phyloP scores from a whole-genome alignment of 176 grass and related monocot genomes.

The Elymus sibiricus region DNA sequence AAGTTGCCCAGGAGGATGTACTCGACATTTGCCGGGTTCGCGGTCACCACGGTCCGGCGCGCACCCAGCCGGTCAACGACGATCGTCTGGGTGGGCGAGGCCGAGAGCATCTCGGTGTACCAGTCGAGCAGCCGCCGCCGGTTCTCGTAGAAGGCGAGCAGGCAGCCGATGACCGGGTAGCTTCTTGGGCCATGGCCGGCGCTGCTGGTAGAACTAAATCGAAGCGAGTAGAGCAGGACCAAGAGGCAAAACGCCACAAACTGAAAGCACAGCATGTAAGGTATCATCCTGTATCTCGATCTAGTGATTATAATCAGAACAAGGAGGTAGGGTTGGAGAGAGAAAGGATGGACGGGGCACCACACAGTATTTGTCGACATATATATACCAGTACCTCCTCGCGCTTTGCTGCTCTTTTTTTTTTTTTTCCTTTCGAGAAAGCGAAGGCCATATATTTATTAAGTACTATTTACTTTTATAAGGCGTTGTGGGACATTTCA shows the following conservation, averaged over 20 bases:
- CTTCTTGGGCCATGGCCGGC: conserved; percentile 36
- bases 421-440: not conserved
- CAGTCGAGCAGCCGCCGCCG: conserved; percentile 58
- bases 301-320: not conserved
- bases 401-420: not conserved
- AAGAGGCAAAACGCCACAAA: conserved; percentile 27
- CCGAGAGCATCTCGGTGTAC: conserved; percentile 76
- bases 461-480: too few species aligned
- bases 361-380: not conserved
- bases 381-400: conserved; percentile 5
- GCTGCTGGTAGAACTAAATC: not conserved
- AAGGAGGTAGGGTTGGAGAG: not conserved
- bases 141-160: conserved; percentile 72
- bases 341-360: conserved; percentile 10
- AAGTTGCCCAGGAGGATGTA: conserved; percentile 75
- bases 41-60: conserved; percentile 65
- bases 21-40: conserved; percentile 84
- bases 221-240: conserved; percentile 5
- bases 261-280: conserved; percentile 18
- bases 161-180: conserved; percentile 69
- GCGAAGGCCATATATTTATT: too few species aligned
- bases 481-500: too few species aligned
- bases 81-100: conserved; percentile 73
- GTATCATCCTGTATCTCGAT: conserved; percentile 25
- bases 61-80: conserved; percentile 62